Conservation (phyloP, 2,329 filamentous ascomycete species). For the Gaeumannomyces sp. region DNA sequence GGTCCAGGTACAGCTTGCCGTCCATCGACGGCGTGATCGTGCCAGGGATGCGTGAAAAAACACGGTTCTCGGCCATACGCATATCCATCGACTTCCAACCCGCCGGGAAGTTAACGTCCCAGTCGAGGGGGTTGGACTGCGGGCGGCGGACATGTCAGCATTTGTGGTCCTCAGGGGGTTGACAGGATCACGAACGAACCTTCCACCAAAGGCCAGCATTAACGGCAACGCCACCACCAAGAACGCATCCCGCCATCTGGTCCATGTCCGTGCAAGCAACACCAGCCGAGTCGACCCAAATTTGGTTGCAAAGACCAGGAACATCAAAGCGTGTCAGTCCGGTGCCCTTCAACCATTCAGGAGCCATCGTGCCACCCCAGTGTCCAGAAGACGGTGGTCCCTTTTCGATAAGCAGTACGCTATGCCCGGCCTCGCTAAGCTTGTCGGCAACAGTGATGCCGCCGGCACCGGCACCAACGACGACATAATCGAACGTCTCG, state of each 20-base stretch:
- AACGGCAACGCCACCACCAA: slow-evolving; percentile 53
- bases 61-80: slow-evolving; percentile 48
- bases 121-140: slow-evolving; percentile 52
- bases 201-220: slow-evolving; percentile 63
- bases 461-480: slow-evolving; percentile 54
- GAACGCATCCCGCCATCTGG: slow-evolving; percentile 60
- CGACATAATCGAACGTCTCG: slow-evolving; percentile 52
- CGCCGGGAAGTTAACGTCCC: slow-evolving; percentile 64
- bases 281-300: slow-evolving; percentile 53
- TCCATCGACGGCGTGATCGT: slow-evolving; percentile 61
- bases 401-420: slow-evolving; percentile 51
- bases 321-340: slow-evolving; percentile 59
- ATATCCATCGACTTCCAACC: slow-evolving; percentile 66
- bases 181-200: slow-evolving; percentile 7
- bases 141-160: slow-evolving; percentile 2
- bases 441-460: slow-evolving; percentile 54
- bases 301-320: slow-evolving; percentile 60
- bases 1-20: slow-evolving; percentile 58
- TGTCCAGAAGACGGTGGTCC: slow-evolving; percentile 50
- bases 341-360: slow-evolving; percentile 50
- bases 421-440: slow-evolving; percentile 54
- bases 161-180: slow-evolving; percentile 18
- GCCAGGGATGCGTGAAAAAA: slow-evolving; percentile 65
- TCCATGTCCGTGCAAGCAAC: slow-evolving; percentile 59
- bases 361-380: slow-evolving; percentile 52